Evolutionary conservation across 495 filamentous ascomycete genomes (phyloP).

Genomic region (Daldinia decipiens): DNA sequence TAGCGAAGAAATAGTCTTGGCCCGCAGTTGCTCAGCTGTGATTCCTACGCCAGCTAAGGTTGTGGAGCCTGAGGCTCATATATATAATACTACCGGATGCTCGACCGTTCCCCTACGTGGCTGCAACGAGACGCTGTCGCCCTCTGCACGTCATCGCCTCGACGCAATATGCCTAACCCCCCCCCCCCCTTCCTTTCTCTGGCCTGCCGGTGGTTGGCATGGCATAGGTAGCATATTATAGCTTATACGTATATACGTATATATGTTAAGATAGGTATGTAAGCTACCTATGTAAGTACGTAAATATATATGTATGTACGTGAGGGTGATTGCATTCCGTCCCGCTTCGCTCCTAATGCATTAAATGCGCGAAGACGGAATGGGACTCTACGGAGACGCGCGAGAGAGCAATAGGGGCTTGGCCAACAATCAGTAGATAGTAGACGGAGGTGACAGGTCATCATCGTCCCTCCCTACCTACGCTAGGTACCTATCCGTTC

Average conservation of each 20-base stretch:
- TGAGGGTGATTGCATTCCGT: slow-evolving; percentile 39
- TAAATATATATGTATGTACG: slow-evolving; percentile 7
- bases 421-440: not conserved
- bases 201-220: slow-evolving; percentile 2
- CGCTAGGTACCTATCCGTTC: slow-evolving; percentile 19
- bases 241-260: no score
- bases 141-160: slow-evolving; percentile 11
- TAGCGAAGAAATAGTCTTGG: not conserved
- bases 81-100: slow-evolving; percentile 34
- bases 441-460: slow-evolving; percentile 24
- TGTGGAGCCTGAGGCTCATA: slow-evolving; percentile 34
- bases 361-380: slow-evolving; percentile 30
- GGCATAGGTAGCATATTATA: no score
- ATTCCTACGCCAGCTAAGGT: slow-evolving; percentile 12
- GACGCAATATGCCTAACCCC: not conserved
- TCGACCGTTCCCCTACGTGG: slow-evolving; percentile 7
- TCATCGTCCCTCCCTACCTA: slow-evolving; percentile 6
- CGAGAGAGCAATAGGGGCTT: slow-evolving; percentile 11
- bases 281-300: not conserved
- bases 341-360: slow-evolving; percentile 19
- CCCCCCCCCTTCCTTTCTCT: not conserved
- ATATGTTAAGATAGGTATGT: not conserved
- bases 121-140: slow-evolving; percentile 17
- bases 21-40: slow-evolving; percentile 9
- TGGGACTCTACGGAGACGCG: slow-evolving; percentile 1